phyloP scores from a whole-genome alignment of 352 stramenopile genomes.

The Globisporangium acanthophoron region DNA sequence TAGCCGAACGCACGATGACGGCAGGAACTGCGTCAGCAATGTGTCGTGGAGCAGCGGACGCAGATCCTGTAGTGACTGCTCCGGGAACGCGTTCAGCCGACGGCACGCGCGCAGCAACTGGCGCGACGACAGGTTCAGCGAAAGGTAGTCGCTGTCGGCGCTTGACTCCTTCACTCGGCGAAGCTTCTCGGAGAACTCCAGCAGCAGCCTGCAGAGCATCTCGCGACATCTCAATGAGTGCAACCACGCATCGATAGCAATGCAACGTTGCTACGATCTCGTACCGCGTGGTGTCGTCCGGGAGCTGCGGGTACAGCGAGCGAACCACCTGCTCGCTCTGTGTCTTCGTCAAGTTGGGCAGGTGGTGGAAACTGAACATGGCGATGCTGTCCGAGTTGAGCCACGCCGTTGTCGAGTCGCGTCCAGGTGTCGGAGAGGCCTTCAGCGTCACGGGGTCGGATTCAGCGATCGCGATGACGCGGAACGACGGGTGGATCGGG shows the following conservation, averaged over 20 bases:
- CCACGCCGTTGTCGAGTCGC: constrained; percentile 52
- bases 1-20: constrained; percentile 38
- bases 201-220: constrained; percentile 28
- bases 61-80: constrained; percentile 55
- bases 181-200: constrained; percentile 57
- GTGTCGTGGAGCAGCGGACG: constrained; percentile 67
- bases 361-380: constrained; percentile 72
- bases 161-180: constrained; percentile 29
- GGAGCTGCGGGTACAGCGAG: constrained; percentile 44
- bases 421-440: constrained; percentile 20
- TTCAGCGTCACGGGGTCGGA: constrained; percentile 35
- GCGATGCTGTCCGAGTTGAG: constrained; percentile 72
- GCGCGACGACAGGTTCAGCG: constrained; percentile 56
- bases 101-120: constrained; percentile 63
- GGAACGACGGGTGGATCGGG: constrained; percentile 86
- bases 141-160: constrained; percentile 37
- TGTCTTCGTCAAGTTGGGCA: constrained; percentile 28
- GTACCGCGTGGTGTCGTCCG: constrained; percentile 47
- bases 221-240: background rate
- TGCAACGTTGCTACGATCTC: background rate
- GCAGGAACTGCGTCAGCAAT: constrained; percentile 68
- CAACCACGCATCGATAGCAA: background rate
- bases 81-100: constrained; percentile 61
- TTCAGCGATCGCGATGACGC: constrained; percentile 83
- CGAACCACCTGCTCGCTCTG: constrained; percentile 53